These are phyloP conservation scores for Trichosporon coremiiforme DNA, from an alignment of 1,284 basidiomycete species.

Conservation along the genomic window DNA sequence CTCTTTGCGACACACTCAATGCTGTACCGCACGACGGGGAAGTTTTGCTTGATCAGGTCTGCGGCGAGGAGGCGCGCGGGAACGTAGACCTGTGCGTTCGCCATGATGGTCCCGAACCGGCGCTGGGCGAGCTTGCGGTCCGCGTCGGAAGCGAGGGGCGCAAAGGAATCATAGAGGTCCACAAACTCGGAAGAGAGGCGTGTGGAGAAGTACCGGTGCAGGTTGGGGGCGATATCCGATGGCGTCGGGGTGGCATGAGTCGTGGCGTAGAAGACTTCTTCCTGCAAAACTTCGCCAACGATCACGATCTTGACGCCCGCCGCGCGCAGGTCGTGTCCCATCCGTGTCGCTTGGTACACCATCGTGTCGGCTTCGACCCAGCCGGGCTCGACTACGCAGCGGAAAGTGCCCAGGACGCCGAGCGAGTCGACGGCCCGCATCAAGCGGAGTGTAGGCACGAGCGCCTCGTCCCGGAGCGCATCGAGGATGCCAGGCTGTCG, in stretches of 20 bases:
- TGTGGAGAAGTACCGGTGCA: conserved; percentile 64
- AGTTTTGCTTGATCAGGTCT: conserved; percentile 63
- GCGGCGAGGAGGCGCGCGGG: conserved; percentile 66
- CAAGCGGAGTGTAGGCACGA: conserved; percentile 61
- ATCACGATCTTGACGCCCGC: conserved; percentile 67
- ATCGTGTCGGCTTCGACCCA: conserved; percentile 62
- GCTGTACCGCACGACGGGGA: conserved; percentile 68
- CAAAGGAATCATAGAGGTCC: conserved; percentile 53
- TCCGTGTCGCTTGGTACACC: conserved; percentile 66
- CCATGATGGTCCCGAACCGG: conserved; percentile 62
- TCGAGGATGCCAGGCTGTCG: conserved; percentile 59
- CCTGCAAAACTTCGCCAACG: conserved; percentile 70
- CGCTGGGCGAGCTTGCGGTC: conserved; percentile 57
- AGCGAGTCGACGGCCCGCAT: conserved; percentile 62
- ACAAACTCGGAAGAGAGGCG: background rate
- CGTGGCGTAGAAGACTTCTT: conserved; percentile 66
- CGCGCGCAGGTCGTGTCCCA: conserved; percentile 62
- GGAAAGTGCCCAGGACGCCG: conserved; percentile 65
- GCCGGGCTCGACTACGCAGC: conserved; percentile 66
- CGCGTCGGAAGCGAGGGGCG: conserved; percentile 46
- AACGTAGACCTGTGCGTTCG: conserved; percentile 69
- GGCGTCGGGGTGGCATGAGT: conserved; percentile 62
- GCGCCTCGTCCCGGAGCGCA: conserved; percentile 61
- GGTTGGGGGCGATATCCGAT: conserved; percentile 63
- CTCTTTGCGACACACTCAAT: conserved; percentile 59